Evolutionary conservation across 352 stramenopile species (phyloP).

Genomic region (Phytopythium chamaehyphon): DNA sequence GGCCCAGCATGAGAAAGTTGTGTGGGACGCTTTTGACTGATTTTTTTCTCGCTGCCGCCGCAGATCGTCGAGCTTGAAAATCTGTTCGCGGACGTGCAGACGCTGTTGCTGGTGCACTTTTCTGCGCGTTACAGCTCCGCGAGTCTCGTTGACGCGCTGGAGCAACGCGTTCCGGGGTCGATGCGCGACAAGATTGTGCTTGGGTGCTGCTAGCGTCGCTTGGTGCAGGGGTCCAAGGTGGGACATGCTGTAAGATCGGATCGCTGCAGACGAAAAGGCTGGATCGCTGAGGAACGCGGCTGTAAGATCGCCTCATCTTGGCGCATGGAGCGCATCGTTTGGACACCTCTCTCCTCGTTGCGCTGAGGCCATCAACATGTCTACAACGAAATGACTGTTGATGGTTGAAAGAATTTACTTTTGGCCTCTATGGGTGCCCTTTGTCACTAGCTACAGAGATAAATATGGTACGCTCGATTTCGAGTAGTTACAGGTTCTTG

Average conservation of each 20-base stretch:
- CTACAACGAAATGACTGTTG: neutral
- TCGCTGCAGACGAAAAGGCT: conserved; percentile 4
- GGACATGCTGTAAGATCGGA: neutral
- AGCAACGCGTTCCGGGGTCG: conserved; percentile 22
- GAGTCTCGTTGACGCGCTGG: conserved; percentile 29
- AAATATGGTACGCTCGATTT: conserved; percentile 7
- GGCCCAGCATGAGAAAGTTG: no score
- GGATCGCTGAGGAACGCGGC: neutral
- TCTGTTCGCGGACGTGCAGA: conserved; percentile 45
- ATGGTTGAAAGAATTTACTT: neutral
- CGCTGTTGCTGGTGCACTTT: conserved; percentile 71
- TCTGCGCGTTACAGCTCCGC: conserved; percentile 52
- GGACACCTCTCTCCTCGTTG: no score
- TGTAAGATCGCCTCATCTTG: neutral
- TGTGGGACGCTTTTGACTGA: neutral
- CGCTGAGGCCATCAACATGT: no score
- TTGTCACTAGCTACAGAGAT: neutral
- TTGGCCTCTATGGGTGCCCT: neutral
- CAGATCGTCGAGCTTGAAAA: conserved; percentile 40
- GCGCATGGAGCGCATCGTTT: no score
- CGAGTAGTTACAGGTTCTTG: neutral
- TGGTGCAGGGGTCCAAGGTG: neutral
- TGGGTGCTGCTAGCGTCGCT: conserved; percentile 8
- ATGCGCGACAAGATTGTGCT: conserved; percentile 47
- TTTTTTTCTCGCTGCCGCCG: neutral